phyloP scores from a whole-genome alignment of 2,329 filamentous ascomycete species.

The Aureobasidium lini region DNA sequence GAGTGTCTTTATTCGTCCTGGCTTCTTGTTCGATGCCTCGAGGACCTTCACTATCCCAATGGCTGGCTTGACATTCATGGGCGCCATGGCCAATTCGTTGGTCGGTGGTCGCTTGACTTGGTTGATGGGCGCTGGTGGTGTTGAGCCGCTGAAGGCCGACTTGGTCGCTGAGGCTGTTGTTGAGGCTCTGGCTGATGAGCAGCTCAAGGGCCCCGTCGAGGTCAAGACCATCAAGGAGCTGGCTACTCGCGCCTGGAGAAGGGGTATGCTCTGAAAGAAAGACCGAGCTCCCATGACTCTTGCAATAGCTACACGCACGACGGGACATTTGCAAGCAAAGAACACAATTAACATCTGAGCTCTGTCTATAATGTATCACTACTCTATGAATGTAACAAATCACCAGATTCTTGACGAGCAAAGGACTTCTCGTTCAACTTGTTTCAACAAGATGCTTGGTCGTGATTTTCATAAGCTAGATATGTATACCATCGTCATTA shows the following conservation, averaged over 20 bases:
- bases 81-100: conserved; percentile 67
- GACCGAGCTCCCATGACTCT: background rate
- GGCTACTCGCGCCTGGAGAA: conserved; percentile 78
- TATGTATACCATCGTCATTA: background rate
- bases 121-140: conserved; percentile 73
- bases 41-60: conserved; percentile 77
- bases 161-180: conserved; percentile 82
- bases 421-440: too few species aligned
- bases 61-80: conserved; percentile 67
- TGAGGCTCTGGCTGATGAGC: conserved; percentile 71
- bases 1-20: conserved; percentile 72
- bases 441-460: background rate
- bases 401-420: background rate
- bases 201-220: conserved; percentile 67
- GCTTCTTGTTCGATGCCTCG: conserved; percentile 82
- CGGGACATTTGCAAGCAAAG: too few species aligned
- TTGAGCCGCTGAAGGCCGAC: conserved; percentile 83
- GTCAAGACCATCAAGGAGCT: conserved; percentile 72
- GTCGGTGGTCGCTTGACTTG: conserved; percentile 68
- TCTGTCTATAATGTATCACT: too few species aligned
- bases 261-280: conserved; percentile 61
- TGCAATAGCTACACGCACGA: too few species aligned
- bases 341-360: too few species aligned
- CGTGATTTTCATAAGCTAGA: background rate
- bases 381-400: background rate